Percentiles rank a stretch among this genome's conserved stretches.
phyloP scores from a whole-genome alignment of 495 filamentous ascomycete genomes.

The Neurospora sp. region DNA sequence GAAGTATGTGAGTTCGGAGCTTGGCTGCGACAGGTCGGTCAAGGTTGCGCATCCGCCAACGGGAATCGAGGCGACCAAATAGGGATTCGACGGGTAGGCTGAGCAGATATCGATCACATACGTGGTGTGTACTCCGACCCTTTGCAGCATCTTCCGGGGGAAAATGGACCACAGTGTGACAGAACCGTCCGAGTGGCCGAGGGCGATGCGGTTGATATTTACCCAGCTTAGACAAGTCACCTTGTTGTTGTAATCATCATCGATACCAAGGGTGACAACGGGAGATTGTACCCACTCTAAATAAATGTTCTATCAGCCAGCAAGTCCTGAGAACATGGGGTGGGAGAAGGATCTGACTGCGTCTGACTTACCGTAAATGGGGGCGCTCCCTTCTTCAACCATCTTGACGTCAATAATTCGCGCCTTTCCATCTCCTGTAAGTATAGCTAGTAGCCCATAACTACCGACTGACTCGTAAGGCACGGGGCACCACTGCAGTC shows the following conservation, averaged over 20 bases:
- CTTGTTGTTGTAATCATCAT: constrained; percentile 29
- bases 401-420: constrained; percentile 27
- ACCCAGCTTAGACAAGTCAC: constrained; percentile 40
- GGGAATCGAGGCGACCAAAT: constrained; percentile 33
- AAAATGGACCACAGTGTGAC: constrained; percentile 38
- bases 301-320: background rate
- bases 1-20: constrained; percentile 35
- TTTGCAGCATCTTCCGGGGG: constrained; percentile 27
- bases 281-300: constrained; percentile 30
- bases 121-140: constrained; percentile 31
- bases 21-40: constrained; percentile 35
- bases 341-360: background rate
- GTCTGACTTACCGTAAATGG: constrained; percentile 23
- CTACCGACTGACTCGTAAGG: constrained; percentile 14
- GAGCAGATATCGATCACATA: constrained; percentile 38
- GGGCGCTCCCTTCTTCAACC: constrained; percentile 11
- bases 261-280: constrained; percentile 28
- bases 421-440: constrained; percentile 33
- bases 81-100: constrained; percentile 35
- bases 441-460: constrained; percentile 26
- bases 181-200: constrained; percentile 38
- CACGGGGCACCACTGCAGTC: constrained; percentile 37
- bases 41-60: constrained; percentile 35
- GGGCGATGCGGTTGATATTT: constrained; percentile 35
- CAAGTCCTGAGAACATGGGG: background rate